Evolutionary conservation across 2,329 filamentous ascomycete genomes (phyloP).

Genomic region (Phaeosphaeria sp.): DNA sequence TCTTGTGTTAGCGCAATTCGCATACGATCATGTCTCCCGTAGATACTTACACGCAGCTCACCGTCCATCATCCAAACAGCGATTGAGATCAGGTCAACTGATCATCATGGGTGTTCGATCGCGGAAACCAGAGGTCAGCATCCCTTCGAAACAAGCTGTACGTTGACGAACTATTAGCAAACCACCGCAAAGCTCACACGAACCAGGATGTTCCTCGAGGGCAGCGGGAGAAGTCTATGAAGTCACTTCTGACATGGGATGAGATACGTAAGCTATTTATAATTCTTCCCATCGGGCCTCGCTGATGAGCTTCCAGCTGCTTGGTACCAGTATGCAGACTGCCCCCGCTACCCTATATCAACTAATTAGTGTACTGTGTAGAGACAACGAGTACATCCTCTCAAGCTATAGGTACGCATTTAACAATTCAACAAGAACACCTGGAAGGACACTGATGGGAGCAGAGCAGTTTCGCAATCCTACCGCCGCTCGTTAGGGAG

Average conservation of each 20-base stretch:
- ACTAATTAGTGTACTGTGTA: background rate
- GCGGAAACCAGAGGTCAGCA: background rate
- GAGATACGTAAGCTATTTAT: slow-evolving; percentile 3
- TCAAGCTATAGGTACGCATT: slow-evolving; percentile 39
- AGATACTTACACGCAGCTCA: too few species aligned
- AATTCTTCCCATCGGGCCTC: background rate
- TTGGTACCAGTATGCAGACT: slow-evolving; percentile 1
- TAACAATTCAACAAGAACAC: background rate
- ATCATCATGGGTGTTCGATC: background rate
- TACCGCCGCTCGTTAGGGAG: slow-evolving; percentile 30
- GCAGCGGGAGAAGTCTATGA: background rate
- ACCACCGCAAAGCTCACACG: background rate
- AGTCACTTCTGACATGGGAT: background rate
- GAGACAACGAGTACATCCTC: slow-evolving; percentile 47
- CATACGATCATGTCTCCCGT: too few species aligned
- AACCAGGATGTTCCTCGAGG: background rate
- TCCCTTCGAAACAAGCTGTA: background rate
- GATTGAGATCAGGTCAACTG: too few species aligned
- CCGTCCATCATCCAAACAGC: too few species aligned
- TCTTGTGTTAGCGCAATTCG: background rate
- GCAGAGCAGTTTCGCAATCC: slow-evolving; percentile 8
- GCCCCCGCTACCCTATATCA: background rate
- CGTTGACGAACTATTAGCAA: background rate
- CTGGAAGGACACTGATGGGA: background rate
- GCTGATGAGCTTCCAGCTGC: background rate